Evolutionary conservation across 495 filamentous ascomycete genomes (phyloP).

Genomic region (Hyaloscypha bicolor): DNA sequence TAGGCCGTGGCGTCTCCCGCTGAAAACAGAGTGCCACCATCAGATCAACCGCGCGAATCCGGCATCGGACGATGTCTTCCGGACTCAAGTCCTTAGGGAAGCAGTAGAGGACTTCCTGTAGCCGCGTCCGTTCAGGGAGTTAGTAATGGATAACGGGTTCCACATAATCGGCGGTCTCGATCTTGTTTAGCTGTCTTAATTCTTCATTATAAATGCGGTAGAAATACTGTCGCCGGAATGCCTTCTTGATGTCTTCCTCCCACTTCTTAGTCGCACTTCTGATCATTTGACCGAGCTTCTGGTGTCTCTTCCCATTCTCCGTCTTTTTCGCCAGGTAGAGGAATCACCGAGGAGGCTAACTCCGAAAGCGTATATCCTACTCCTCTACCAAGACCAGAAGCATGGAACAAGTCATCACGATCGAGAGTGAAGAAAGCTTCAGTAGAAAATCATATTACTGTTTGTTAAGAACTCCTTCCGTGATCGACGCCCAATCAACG

Average conservation of each 20-base stretch:
- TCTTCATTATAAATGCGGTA: slow-evolving; percentile 16
- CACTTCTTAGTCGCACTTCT: slow-evolving; percentile 6
- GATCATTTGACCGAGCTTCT: slow-evolving; percentile 8
- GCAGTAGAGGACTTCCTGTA: slow-evolving; percentile 15
- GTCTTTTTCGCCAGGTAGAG: no score
- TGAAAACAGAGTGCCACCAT: slow-evolving; percentile 14
- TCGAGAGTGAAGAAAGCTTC: no score
- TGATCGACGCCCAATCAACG: no score
- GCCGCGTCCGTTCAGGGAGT: slow-evolving; percentile 13
- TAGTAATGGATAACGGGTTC: slow-evolving; percentile 16
- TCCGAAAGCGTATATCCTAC: no score
- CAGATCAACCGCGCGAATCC: slow-evolving; percentile 7
- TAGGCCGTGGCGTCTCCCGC: slow-evolving; percentile 2
- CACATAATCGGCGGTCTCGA: slow-evolving; percentile 10
- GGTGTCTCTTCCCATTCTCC: background rate
- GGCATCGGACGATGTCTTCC: slow-evolving; percentile 1
- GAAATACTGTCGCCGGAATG: slow-evolving; percentile 18
- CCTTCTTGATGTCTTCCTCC: slow-evolving; percentile 3
- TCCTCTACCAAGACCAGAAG: no score
- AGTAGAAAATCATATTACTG: no score
- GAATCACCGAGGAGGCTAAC: no score
- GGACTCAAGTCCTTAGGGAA: slow-evolving; percentile 11
- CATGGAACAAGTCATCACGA: no score
- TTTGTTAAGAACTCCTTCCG: no score
- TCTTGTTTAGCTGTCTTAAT: slow-evolving; percentile 16